A percentile compares a stretch with the other conserved stretches of the same genome.
These are phyloP conservation scores for Lathyrus sativus DNA, from an alignment of 306 rosid species.

Conservation along the genomic window DNA sequence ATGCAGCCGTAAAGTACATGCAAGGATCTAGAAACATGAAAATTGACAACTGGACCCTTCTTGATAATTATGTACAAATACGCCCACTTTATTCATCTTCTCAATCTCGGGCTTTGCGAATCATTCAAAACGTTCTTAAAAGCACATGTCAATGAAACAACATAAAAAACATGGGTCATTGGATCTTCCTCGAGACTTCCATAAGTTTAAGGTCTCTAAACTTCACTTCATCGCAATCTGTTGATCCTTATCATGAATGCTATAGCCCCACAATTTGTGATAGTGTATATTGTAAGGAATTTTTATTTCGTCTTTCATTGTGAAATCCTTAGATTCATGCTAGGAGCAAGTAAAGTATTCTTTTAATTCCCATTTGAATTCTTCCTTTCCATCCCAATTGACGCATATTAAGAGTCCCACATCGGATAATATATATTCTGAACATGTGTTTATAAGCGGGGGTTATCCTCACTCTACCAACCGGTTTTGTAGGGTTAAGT, in stretches of 20 bases:
- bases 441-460: no score
- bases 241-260: constrained; percentile 1
- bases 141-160: constrained; percentile 71
- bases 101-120: constrained; percentile 54
- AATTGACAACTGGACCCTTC: constrained; percentile 71
- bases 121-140: constrained; percentile 79
- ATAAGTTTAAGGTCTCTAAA: constrained; percentile 39
- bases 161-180: constrained; percentile 66
- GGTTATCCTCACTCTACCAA: no score
- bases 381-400: no score
- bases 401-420: no score
- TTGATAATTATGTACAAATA: constrained; percentile 73
- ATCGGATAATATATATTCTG: no score
- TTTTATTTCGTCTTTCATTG: constrained; percentile 24
- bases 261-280: not conserved
- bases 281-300: constrained; percentile 2
- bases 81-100: constrained; percentile 44
- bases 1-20: constrained; percentile 65
- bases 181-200: constrained; percentile 60
- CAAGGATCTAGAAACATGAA: constrained; percentile 68
- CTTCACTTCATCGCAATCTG: constrained; percentile 3
- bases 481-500: no score
- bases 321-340: constrained; percentile 18
- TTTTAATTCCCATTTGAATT: no score
- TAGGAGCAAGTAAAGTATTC: not conserved